A percentile compares a stretch with the other conserved stretches of the same genome.
These are phyloP conservation scores for Chlamydomonas incerta DNA, from an alignment of 139 green algal species.

Conservation along the genomic window DNA sequence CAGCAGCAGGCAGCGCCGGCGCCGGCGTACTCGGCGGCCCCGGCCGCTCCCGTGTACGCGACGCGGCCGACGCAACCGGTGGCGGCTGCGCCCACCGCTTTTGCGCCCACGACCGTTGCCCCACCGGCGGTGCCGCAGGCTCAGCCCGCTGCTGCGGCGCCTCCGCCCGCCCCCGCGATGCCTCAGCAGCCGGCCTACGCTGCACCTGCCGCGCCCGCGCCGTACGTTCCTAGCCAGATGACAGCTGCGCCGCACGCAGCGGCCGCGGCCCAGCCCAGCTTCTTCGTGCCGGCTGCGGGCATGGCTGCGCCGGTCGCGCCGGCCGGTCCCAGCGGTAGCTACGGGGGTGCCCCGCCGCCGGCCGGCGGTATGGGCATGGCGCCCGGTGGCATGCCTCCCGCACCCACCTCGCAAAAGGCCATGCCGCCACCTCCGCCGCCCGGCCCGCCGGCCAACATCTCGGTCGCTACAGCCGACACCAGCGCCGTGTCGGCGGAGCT, in stretches of 20 bases:
- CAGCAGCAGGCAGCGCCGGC: not conserved
- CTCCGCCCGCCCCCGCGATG: not conserved
- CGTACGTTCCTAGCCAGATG: not conserved
- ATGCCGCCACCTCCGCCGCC: slow-evolving; percentile 62
- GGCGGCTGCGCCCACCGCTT: slow-evolving; percentile 34
- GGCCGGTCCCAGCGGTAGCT: not conserved
- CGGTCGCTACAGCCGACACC: slow-evolving; percentile 76
- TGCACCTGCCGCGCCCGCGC: not conserved
- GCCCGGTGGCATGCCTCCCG: slow-evolving; percentile 2
- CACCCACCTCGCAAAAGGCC: slow-evolving; percentile 40
- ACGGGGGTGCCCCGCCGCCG: not conserved
- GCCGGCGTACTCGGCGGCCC: not conserved
- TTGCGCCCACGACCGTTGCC: slow-evolving; percentile 49
- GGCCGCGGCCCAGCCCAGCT: slow-evolving; percentile 11
- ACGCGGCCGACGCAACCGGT: slow-evolving; percentile 10
- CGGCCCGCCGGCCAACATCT: slow-evolving; percentile 82
- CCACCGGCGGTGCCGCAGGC: slow-evolving; percentile 42
- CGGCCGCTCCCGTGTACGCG: slow-evolving; percentile 1
- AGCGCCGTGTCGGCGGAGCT: slow-evolving; percentile 73
- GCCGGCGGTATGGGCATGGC: not conserved
- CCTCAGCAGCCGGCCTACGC: not conserved
- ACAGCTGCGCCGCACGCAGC: not conserved
- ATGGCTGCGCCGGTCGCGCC: not conserved
- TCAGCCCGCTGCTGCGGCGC: not conserved
- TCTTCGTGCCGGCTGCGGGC: slow-evolving; percentile 32